Percentiles rank a stretch among this genome's conserved stretches.
phyloP scores from a whole-genome alignment of 1,284 basidiomycete genomes.

The Phylloporus sp. region DNA sequence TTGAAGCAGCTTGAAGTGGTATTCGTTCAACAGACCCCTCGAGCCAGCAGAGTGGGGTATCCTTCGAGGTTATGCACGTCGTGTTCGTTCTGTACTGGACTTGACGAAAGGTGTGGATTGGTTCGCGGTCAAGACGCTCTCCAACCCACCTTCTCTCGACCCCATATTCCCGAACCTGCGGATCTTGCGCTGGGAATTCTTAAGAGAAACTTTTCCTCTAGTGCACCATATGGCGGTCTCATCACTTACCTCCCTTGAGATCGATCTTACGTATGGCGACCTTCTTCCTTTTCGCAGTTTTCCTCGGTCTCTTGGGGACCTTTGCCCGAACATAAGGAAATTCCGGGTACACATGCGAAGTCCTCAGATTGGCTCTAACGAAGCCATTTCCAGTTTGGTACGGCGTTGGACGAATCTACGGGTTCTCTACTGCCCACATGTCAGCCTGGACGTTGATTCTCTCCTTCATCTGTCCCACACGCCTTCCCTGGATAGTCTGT shows the following conservation, averaged over 20 bases:
- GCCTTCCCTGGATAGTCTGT: constrained; percentile 19
- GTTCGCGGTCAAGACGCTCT: constrained; percentile 27
- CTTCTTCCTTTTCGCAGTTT: constrained; percentile 27
- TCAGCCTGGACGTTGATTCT: constrained; percentile 21
- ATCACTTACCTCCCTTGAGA: constrained; percentile 28
- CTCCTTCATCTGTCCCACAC: constrained; percentile 25
- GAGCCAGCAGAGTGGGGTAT: constrained; percentile 22
- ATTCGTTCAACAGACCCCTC: constrained; percentile 29
- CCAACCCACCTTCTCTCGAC: constrained; percentile 27
- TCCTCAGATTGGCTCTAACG: constrained; percentile 17
- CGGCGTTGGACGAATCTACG: constrained; percentile 27
- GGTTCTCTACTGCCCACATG: constrained; percentile 22
- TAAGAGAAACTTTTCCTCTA: constrained; percentile 24
- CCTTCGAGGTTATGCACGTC: constrained; percentile 25
- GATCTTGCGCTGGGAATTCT: constrained; percentile 30
- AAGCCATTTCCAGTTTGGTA: constrained; percentile 20
- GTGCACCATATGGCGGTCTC: constrained; percentile 26
- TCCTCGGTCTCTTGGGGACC: constrained; percentile 22
- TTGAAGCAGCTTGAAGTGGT: constrained; percentile 26
- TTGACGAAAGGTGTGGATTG: constrained; percentile 28
- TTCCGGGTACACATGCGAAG: constrained; percentile 22
- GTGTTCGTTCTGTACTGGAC: constrained; percentile 29
- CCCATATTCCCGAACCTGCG: constrained; percentile 33
- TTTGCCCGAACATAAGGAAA: constrained; percentile 26
- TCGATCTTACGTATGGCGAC: constrained; percentile 29